Evolutionary conservation across 2,329 filamentous ascomycete species (phyloP).

Genomic region (Ophidiomyces ophidiicola): DNA sequence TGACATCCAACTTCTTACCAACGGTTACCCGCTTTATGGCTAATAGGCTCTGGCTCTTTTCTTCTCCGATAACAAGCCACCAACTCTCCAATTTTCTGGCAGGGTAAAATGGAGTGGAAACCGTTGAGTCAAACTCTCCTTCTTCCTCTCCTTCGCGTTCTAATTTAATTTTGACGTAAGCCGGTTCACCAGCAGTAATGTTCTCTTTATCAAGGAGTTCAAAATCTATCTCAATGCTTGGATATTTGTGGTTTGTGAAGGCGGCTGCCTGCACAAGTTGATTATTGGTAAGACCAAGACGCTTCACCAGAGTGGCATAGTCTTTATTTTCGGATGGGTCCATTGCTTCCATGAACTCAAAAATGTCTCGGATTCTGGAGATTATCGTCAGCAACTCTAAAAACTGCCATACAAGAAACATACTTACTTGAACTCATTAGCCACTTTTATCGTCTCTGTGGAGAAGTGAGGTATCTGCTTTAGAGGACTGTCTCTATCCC

Average conservation of each 20-base stretch:
- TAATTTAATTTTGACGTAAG: constrained; percentile 73
- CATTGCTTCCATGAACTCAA: constrained; percentile 98
- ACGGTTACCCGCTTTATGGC: constrained; percentile 94
- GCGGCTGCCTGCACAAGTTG: constrained; percentile 81
- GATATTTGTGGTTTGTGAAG: constrained; percentile 94
- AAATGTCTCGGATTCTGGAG: constrained; percentile 72
- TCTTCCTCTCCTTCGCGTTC: constrained; percentile 67
- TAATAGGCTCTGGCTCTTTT: constrained; percentile 72
- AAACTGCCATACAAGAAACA: not conserved
- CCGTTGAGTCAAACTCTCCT: constrained; percentile 64
- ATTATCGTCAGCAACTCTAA: constrained; percentile 12
- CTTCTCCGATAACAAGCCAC: constrained; percentile 95
- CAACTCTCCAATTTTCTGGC: constrained; percentile 89
- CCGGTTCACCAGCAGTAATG: constrained; percentile 66
- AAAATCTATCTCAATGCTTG: constrained; percentile 84
- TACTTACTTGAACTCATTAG: constrained; percentile 62
- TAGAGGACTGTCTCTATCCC: constrained; percentile 91
- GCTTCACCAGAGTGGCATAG: constrained; percentile 63
- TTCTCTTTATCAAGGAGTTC: constrained; percentile 69
- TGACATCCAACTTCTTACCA: constrained; percentile 60
- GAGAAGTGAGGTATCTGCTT: constrained; percentile 97
- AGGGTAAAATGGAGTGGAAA: constrained; percentile 93
- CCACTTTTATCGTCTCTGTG: constrained; percentile 67
- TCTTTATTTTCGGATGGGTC: constrained; percentile 83
- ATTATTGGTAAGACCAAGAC: constrained; percentile 63